These are phyloP conservation scores for Fusarium kyushuense DNA, from an alignment of 2,329 filamentous ascomycete genomes.

Conservation along the genomic window DNA sequence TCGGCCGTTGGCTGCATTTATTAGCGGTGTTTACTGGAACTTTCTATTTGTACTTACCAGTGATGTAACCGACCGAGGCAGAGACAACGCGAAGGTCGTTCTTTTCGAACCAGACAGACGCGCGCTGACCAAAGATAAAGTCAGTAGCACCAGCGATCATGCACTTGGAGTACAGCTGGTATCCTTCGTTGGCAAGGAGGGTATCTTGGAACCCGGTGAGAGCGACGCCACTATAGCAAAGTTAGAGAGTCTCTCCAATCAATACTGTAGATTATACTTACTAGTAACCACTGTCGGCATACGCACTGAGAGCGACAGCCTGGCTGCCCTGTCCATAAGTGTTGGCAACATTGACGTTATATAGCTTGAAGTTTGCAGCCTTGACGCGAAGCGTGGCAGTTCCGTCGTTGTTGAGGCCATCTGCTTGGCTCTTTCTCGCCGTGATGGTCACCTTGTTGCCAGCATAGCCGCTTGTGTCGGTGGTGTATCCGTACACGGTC, in stretches of 20 bases:
- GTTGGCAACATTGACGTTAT: conserved; percentile 69
- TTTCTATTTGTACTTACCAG: conserved; percentile 49
- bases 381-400: conserved; percentile 61
- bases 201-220: conserved; percentile 65
- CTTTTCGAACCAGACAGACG: conserved; percentile 59
- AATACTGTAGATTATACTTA: neutral
- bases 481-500: conserved; percentile 69
- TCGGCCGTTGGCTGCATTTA: conserved; percentile 57
- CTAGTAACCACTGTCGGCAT: conserved; percentile 61
- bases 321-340: conserved; percentile 61
- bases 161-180: conserved; percentile 60
- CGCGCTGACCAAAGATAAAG: conserved; percentile 62
- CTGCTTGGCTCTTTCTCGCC: conserved; percentile 56
- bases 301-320: conserved; percentile 61
- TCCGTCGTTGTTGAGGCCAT: conserved; percentile 64
- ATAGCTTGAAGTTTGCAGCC: conserved; percentile 66
- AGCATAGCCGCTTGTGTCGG: conserved; percentile 60
- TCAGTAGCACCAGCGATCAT: conserved; percentile 63
- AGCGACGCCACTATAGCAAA: conserved; percentile 49
- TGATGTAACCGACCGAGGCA: conserved; percentile 55
- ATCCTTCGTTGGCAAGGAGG: conserved; percentile 59
- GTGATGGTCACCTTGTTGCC: conserved; percentile 69
- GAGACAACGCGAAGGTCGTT: conserved; percentile 56
- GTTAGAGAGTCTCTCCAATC: accelerated
- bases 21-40: accelerated